Evolutionary conservation across 108 stramenopile species (phyloP), one percentile per base, ranked within the genome.

Genomic region (Stephanodiscus triporus): DNA sequence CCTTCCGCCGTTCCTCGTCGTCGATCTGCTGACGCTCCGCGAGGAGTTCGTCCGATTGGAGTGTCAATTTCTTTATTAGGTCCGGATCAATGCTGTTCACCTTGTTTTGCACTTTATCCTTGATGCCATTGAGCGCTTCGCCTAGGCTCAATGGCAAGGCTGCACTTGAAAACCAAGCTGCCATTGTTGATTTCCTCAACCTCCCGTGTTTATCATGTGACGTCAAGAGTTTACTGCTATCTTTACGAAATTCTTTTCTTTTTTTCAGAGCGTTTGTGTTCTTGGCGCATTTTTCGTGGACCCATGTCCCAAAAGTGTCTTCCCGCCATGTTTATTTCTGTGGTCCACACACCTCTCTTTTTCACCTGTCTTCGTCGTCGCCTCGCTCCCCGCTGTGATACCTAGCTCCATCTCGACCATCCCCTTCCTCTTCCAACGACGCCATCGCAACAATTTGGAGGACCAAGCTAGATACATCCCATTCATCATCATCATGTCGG

Each of bases 31-130:
- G 66, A 6, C 91, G 89, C 65, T 92, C 90, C 6, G 86, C 83
- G 42, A 69, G 81, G 66, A 95, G 74, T 68, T 95, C 94, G 37
- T 87, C 87, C 17, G 90, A 85, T 27, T 87, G 83, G 2, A 95
- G 83, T 0, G 94, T 93, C 29, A 95, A 56, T 76, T 95, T 95
- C 51, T 85, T 77, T 32, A 95, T 49, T 20, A 88, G 69, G 17
- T 91, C 84, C 42, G 82, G 84, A 62, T 88, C 85, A 7, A 84
- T 69, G 38, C 34, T 57, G 22, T 59, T 71, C 14, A 81, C 80
- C 16, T 63, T 40, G 37, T 73, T 66, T 66, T 74, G 68, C 32
- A 81, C 80, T 47, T 81, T 81, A 45, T 74, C 59, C 45, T 74
- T 74, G 36, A 81, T 63, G 55, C 63, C 58, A 43, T 30, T 63